Evolutionary conservation across 495 filamentous ascomycete genomes (phyloP), one percentile per base, ranked within the genome.

Genomic region (Podospora appendiculata): DNA sequence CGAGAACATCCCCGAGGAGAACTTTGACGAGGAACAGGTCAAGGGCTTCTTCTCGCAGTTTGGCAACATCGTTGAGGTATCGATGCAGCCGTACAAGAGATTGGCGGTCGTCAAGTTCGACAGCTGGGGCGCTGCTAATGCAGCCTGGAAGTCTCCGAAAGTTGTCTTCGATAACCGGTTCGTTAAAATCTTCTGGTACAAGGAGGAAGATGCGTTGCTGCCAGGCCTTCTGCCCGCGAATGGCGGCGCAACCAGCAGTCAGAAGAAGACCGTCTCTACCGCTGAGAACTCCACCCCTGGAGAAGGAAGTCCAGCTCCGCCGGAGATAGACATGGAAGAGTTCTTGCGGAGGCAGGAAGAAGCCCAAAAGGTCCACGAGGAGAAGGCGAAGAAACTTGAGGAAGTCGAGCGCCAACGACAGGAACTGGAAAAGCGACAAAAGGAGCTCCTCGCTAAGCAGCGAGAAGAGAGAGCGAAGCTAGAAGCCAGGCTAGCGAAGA

Each of bases 121-220:
- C 38, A 78, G 74, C 47, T 89, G 86, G 73, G 76, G 75, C 11
- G 73, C 84, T 41, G 93, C 93, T 13, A 83, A 86, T 56, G 78
- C 82, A 14, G 93, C 93, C 2, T 96, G 90, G 70, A 82, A 84
- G 13, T 95, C 89, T 40, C 93, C 93, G 0, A 95, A 94, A 62
- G 88, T 89, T 45, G 89, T 98, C 46, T 98, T 98, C 59, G 90
- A 96, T 55, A 98, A 98, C 57, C 79, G 93, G 16, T 98, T 98
- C 59, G 93, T 98, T 42, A 98, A 96, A 64, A 90, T 98, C 6
- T 98, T 90, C 61, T 98, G 93, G 93, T 79, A 88, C 65, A 92
- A 87, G 57, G 79, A 84, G 0, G 81, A 83, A 2, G 63, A 57
- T 4, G 45, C 61, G 4, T 36, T 48, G 12, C 50, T 63, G 36